A percentile compares a stretch with the other conserved stretches of the same genome.
These are phyloP conservation scores for Cryptococcus sp. DNA, from an alignment of 1,284 basidiomycete genomes.

Conservation along the genomic window DNA sequence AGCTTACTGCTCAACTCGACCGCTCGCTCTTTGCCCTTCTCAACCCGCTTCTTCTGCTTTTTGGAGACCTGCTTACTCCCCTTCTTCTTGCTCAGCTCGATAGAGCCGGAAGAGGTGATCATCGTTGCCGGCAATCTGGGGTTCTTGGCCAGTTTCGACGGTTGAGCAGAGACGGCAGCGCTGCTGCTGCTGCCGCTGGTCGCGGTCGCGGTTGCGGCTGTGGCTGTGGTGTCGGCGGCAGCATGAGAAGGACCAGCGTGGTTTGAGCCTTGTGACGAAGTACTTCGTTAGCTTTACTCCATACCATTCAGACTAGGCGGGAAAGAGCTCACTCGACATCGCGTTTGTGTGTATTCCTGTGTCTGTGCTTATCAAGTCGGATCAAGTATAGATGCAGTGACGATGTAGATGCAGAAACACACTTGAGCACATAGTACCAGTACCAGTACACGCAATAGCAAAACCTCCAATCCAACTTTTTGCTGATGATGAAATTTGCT, in stretches of 20 bases:
- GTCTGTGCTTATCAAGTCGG: background rate
- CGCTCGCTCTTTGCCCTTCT: constrained; percentile 40
- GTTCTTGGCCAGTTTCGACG: constrained; percentile 47
- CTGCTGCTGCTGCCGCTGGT: background rate
- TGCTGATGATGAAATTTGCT: constrained; percentile 5
- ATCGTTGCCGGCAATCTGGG: constrained; percentile 49
- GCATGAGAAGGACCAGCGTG: constrained; percentile 8
- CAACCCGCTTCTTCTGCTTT: constrained; percentile 37
- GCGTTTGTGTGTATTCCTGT: no score
- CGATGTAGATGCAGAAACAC: background rate
- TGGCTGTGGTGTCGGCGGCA: constrained; percentile 5
- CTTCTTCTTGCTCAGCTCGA: constrained; percentile 37
- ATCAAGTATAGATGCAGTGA: background rate
- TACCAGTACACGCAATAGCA: no score
- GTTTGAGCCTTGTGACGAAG: background rate
- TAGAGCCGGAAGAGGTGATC: constrained; percentile 38
- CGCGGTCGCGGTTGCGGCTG: background rate
- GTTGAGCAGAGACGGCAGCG: constrained; percentile 17
- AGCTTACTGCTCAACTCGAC: constrained; percentile 33
- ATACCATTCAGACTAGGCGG: no score
- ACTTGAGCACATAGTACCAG: background rate
- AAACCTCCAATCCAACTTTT: background rate
- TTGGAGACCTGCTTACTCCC: constrained; percentile 21
- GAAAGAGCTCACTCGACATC: constrained; percentile 6
- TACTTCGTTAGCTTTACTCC: no score